A percentile compares a stretch with the other conserved stretches of the same genome.
phyloP scores from a whole-genome alignment of 768 basidiomycete species.

The Mycena floridula region DNA sequence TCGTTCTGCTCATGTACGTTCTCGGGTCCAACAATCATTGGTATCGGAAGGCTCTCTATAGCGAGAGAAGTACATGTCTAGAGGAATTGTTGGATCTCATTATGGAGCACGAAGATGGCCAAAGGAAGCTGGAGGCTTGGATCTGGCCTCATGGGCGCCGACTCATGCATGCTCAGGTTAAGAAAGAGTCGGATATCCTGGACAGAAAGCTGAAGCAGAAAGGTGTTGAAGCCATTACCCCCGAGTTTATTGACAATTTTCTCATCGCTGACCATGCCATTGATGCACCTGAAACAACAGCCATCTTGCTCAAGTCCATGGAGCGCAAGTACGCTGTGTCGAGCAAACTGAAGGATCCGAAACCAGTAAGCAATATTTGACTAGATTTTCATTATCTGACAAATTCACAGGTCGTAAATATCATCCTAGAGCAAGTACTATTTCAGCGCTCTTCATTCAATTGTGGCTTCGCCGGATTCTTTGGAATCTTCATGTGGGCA shows the following conservation, averaged over 20 bases:
- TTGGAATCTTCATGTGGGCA: constrained; percentile 2
- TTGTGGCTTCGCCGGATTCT: not conserved
- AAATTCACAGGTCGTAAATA: not conserved
- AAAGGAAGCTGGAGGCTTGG: not conserved
- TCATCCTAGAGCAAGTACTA: not conserved
- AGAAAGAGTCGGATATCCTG: not conserved
- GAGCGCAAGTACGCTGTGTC: too few species aligned
- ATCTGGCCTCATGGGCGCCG: not conserved
- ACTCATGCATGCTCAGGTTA: not conserved
- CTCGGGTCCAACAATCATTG: not conserved
- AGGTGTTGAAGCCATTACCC: not conserved
- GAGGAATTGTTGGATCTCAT: not conserved
- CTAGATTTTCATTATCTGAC: not conserved
- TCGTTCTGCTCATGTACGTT: not conserved
- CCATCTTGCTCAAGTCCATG: too few species aligned
- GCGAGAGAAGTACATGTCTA: not conserved
- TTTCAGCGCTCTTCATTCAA: not conserved
- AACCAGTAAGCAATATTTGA: not conserved
- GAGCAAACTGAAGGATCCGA: not conserved
- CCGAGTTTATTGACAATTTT: not conserved
- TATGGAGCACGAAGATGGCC: not conserved
- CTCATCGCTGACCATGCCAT: not conserved
- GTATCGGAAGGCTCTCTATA: not conserved
- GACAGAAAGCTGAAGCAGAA: not conserved
- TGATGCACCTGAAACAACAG: not conserved